Percentiles rank a stretch among this genome's conserved stretches.
phyloP scores from a whole-genome alignment of 1,284 basidiomycete species.

The Thelephora terrestris region DNA sequence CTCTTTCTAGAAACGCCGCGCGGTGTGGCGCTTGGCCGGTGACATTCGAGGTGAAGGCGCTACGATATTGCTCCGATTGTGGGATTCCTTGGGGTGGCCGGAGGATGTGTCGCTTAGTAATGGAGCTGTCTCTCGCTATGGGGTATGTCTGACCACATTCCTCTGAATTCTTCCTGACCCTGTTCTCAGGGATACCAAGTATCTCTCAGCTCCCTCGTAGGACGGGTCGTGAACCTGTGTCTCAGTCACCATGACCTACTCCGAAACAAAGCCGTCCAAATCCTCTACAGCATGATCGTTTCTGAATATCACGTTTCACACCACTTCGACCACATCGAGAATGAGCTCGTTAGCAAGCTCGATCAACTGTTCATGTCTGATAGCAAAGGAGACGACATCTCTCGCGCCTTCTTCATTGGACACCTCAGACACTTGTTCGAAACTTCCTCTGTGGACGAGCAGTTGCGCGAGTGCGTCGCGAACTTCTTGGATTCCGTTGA shows the following conservation, averaged over 20 bases:
- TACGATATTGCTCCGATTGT: constrained; percentile 71
- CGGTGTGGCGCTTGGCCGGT: constrained; percentile 92
- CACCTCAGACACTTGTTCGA: constrained; percentile 87
- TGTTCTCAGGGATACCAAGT: constrained; percentile 66
- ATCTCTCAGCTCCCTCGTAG: constrained; percentile 78
- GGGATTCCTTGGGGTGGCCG: constrained; percentile 82
- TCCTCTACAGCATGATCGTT: constrained; percentile 93
- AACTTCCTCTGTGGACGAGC: constrained; percentile 68
- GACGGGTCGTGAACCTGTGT: constrained; percentile 86
- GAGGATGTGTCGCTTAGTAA: constrained; percentile 41
- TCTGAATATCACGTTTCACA: constrained; percentile 79
- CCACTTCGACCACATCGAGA: constrained; percentile 82
- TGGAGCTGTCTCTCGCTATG: constrained; percentile 45
- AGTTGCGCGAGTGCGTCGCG: constrained; percentile 69
- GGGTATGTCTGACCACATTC: constrained; percentile 33
- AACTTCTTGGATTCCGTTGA: constrained; percentile 86
- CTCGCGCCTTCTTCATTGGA: constrained; percentile 88
- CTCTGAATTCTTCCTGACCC: neutral
- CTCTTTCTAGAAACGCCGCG: constrained; percentile 68
- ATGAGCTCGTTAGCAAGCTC: constrained; percentile 89
- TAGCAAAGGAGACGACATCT: constrained; percentile 83
- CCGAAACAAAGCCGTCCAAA: constrained; percentile 83
- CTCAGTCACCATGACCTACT: constrained; percentile 91
- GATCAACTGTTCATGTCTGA: constrained; percentile 91
- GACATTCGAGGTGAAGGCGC: constrained; percentile 93